Evolutionary conservation across 345 rosid genomes (phyloP), one percentile per base, ranked within the genome.

Genomic region (Murraya paniculata): DNA sequence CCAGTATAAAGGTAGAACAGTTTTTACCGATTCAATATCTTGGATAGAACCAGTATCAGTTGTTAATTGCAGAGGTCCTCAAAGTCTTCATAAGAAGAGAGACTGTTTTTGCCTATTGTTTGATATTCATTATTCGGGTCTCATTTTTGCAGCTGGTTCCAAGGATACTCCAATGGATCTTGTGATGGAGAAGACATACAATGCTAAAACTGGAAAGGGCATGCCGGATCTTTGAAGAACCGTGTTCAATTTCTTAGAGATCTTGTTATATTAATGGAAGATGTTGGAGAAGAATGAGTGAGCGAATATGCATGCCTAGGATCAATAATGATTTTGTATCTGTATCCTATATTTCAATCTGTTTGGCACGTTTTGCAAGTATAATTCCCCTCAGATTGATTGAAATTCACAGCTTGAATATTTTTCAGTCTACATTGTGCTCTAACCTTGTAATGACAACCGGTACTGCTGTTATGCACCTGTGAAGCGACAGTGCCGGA

Each of bases 121-220:
- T 64, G 25, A 68, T 81, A 60, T 48, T 28, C 35, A 30, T 83
- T 38, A 66, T 27, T 68, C 53, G 27, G 24, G 8, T 45, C 74
- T 31, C 35, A 30, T 75, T 39, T 65, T 68, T 78, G 84, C 90
- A 96, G 98, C 95, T 87, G 98, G 98, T 36, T 91, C 92, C 33
- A 96, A 89, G 87, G 99, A 96, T 78, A 94, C 98, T 69, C 94
- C 93, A 19, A 82, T 92, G 91, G 94, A 90, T 33, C 81, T 82
- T 41, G 98, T 94, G 41, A 74, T 85, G 90, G 97, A 89, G 87
- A 91, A 81, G 87, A 94, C 98, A 9, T 94, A 92, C 22, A 98
- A 96, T 78, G 84, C 92, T 14, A 92, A 90, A 83, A 86, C 90
- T 2, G 99, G 99, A 80, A 89, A 86, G 85, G 99, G 99, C 81